These are phyloP conservation scores for Heritiera littoralis DNA, from an alignment of 345 rosid genomes.

Conservation along the genomic window DNA sequence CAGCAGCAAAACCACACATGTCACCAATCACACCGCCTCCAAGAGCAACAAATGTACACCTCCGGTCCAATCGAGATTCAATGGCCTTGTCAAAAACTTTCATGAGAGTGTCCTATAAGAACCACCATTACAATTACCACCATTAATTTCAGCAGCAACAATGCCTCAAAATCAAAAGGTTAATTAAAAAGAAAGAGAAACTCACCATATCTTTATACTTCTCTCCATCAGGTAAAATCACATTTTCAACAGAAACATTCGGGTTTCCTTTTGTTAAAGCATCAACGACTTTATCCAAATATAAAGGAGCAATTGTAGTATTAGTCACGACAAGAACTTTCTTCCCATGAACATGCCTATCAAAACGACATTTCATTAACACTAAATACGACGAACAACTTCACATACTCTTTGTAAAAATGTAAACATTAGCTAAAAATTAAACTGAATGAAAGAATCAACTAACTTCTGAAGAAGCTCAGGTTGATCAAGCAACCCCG, in stretches of 20 bases:
- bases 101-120: conserved; percentile 72
- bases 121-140: conserved; percentile 19
- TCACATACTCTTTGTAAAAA: neutral
- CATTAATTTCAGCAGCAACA: neutral
- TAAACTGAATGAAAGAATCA: neutral
- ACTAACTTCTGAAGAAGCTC: conserved; percentile 74
- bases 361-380: neutral
- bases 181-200: neutral
- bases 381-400: neutral
- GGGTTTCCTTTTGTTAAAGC: conserved; percentile 85
- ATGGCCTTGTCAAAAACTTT: conserved; percentile 96
- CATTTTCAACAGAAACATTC: conserved; percentile 75
- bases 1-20: conserved; percentile 98
- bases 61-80: conserved; percentile 77
- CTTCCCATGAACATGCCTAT: conserved; percentile 94
- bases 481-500: conserved; percentile 80
- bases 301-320: conserved; percentile 64
- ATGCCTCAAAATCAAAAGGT: neutral
- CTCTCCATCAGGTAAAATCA: conserved; percentile 93
- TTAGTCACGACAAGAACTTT: conserved; percentile 93
- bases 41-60: conserved; percentile 89
- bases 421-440: neutral
- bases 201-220: conserved; percentile 80
- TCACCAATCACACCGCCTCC: conserved; percentile 99
- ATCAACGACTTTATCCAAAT: conserved; percentile 75